These are phyloP conservation scores for Diatrype stigma DNA, from an alignment of 2,329 filamentous ascomycete genomes.

Conservation along the genomic window DNA sequence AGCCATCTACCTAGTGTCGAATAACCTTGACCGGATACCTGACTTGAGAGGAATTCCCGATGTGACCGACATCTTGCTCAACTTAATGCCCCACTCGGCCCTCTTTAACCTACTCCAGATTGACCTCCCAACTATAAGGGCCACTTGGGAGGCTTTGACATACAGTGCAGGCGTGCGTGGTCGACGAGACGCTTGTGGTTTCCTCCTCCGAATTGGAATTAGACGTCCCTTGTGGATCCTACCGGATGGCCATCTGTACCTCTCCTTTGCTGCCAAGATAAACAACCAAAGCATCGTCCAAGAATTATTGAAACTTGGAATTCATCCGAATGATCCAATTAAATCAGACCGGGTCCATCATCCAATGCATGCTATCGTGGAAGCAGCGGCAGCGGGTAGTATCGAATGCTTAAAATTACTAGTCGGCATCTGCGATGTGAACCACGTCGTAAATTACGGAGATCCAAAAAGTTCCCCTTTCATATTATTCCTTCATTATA, in stretches of 20 bases:
- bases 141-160: slow-evolving; percentile 2
- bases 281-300: neutral
- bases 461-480: neutral
- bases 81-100: neutral
- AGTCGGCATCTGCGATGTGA: slow-evolving; percentile 3
- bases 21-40: neutral
- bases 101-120: slow-evolving; percentile 1
- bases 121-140: slow-evolving; percentile 2
- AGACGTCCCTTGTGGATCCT: slow-evolving; percentile 2
- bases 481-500: neutral
- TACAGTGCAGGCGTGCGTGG: neutral
- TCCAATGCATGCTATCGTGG: neutral
- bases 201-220: slow-evolving; percentile 4
- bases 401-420: slow-evolving; percentile 5
- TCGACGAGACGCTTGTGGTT: slow-evolving; percentile 1
- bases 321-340: slow-evolving; percentile 1
- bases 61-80: slow-evolving; percentile 2
- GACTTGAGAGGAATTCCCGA: neutral
- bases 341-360: neutral
- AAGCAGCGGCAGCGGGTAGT: slow-evolving; percentile 5
- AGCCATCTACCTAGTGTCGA: slow-evolving; percentile 4
- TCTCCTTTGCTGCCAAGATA: slow-evolving; percentile 4
- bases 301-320: slow-evolving; percentile 2
- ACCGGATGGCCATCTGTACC: neutral
- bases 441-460: neutral